A percentile compares a stretch with the other conserved stretches of the same genome.
Evolutionary conservation across 495 filamentous ascomycete species (phyloP).

Genomic region (Glarea lozoyensis): DNA sequence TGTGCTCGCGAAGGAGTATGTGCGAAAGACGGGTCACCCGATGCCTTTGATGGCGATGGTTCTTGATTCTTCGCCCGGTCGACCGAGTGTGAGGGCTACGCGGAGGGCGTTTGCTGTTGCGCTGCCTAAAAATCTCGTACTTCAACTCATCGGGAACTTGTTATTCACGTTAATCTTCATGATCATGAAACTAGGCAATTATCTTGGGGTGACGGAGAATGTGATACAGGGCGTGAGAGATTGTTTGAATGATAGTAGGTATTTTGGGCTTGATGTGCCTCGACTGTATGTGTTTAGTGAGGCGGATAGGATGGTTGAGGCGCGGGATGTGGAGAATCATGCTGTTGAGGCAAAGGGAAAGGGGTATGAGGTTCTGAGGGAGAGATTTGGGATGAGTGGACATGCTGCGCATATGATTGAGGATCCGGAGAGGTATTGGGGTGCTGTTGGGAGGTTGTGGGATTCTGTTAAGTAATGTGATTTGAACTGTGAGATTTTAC

Average conservation of each 20-base stretch:
- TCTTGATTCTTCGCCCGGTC: slow-evolving; percentile 29
- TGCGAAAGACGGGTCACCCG: neutral
- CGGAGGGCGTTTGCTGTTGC: slow-evolving; percentile 22
- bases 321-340: slow-evolving; percentile 27
- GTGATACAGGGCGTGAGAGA: slow-evolving; percentile 20
- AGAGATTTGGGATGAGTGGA: slow-evolving; percentile 23
- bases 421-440: slow-evolving; percentile 46
- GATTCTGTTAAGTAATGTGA: slow-evolving; percentile 21
- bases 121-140: slow-evolving; percentile 15
- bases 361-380: slow-evolving; percentile 19
- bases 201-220: slow-evolving; percentile 20
- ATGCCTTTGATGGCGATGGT: slow-evolving; percentile 25
- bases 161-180: slow-evolving; percentile 21
- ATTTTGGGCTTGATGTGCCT: slow-evolving; percentile 20
- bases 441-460: slow-evolving; percentile 35
- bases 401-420: slow-evolving; percentile 37
- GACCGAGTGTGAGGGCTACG: slow-evolving; percentile 26
- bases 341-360: slow-evolving; percentile 10
- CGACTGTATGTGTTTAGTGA: slow-evolving; percentile 30
- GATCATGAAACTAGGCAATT: slow-evolving; percentile 15
- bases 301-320: slow-evolving; percentile 25
- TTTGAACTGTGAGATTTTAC: slow-evolving; percentile 17
- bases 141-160: slow-evolving; percentile 10
- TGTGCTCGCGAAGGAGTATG: slow-evolving; percentile 21
- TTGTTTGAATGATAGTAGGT: slow-evolving; percentile 18